Conservation (phyloP, 371 early-diverging fungal species). For the Zopfochytrium polystomum region DNA sequence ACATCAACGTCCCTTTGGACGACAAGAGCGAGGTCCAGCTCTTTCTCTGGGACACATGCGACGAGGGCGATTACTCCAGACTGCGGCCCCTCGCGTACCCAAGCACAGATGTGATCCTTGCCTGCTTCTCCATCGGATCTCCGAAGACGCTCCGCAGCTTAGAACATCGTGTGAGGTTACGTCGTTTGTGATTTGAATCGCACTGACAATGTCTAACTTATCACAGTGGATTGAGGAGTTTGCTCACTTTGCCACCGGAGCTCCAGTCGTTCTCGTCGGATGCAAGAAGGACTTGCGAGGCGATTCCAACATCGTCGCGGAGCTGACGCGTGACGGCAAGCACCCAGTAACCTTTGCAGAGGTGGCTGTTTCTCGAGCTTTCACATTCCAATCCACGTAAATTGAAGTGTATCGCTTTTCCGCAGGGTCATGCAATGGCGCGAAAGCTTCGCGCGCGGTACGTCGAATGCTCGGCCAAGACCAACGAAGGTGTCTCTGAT, state of each 20-base stretch:
- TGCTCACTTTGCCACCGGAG: too few relatives aligned
- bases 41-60: slow-evolving; percentile 96
- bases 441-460: slow-evolving; percentile 85
- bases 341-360: too few relatives aligned
- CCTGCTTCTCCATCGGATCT: slow-evolving; percentile 41
- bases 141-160: too few relatives aligned
- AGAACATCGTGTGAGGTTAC: slow-evolving; percentile 37
- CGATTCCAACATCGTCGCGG: too few relatives aligned
- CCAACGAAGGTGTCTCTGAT: slow-evolving; percentile 87
- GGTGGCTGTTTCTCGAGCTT: too few relatives aligned
- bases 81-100: slow-evolving; percentile 93
- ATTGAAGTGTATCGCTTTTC: slow-evolving; percentile 69
- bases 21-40: slow-evolving; percentile 53
- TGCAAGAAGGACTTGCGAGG: too few relatives aligned
- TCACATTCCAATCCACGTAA: too few relatives aligned
- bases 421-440: slow-evolving; percentile 64
- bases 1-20: slow-evolving; percentile 21
- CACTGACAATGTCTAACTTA: too few relatives aligned
- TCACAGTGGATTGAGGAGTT: too few relatives aligned
- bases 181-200: too few relatives aligned
- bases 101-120: slow-evolving; percentile 87
- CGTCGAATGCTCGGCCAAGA: slow-evolving; percentile 93
- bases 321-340: too few relatives aligned
- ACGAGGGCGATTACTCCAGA: slow-evolving; percentile 90
- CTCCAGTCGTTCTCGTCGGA: too few relatives aligned